Percentiles rank a stretch among this genome's conserved stretches.
phyloP scores from a whole-genome alignment of 2,329 filamentous ascomycete species.

The Pseudogymnoascus destructans region DNA sequence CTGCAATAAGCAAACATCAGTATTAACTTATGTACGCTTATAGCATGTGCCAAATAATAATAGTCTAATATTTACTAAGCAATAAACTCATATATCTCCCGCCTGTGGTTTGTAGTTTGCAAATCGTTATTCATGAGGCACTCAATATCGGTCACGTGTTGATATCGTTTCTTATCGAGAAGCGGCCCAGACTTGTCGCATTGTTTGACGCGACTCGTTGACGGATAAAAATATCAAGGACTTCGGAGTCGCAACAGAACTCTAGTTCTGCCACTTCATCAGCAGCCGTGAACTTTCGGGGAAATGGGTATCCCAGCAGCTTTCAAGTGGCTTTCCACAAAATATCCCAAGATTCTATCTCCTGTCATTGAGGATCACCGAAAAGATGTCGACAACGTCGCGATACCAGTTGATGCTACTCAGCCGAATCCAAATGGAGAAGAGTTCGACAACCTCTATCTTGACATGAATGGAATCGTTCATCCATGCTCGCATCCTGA shows the following conservation, averaged over 20 bases:
- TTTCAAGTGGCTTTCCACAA: constrained; percentile 75
- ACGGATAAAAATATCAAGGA: background rate
- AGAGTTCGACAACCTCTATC: constrained; percentile 93
- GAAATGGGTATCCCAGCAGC: constrained; percentile 90
- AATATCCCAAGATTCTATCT: constrained; percentile 95
- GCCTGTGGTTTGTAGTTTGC: background rate
- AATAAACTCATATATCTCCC: background rate
- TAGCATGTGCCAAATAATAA: background rate
- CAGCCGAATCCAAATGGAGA: constrained; percentile 89
- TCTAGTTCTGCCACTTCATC: constrained; percentile 4
- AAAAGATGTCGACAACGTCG: constrained; percentile 66
- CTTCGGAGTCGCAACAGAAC: constrained; percentile 5
- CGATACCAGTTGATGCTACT: constrained; percentile 74
- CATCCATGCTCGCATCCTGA: constrained; percentile 98
- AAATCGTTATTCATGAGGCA: background rate
- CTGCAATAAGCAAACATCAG: background rate
- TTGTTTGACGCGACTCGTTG: constrained; percentile 2
- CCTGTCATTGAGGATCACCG: constrained; percentile 79
- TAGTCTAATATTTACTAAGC: background rate
- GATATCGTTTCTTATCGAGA: constrained; percentile 5
- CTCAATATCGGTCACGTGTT: background rate
- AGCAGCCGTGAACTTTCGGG: background rate
- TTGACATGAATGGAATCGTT: constrained; percentile 99
- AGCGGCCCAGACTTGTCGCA: background rate
- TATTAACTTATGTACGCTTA: background rate